Conservation (phyloP, 495 filamentous ascomycete genomes). For the Penicillium diatomitis region DNA sequence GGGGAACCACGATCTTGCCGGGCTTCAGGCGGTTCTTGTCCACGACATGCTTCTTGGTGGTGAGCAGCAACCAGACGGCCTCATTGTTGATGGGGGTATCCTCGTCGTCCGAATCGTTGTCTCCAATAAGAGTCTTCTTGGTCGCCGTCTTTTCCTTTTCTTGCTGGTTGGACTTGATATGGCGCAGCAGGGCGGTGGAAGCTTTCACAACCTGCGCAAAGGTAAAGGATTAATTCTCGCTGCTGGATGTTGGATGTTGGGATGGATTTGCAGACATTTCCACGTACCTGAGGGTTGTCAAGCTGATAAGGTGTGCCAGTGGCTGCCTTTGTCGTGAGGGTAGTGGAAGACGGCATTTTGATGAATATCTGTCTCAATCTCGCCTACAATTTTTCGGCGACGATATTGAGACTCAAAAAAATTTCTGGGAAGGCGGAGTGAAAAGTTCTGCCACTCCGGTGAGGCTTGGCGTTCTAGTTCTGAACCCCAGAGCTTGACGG, state of each 20-base stretch:
- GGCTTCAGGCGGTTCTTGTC: slow-evolving; percentile 75
- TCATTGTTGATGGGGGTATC: slow-evolving; percentile 41
- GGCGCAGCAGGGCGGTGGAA: slow-evolving; percentile 67
- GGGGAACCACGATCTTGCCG: slow-evolving; percentile 52
- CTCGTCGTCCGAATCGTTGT: slow-evolving; percentile 42
- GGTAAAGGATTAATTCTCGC: slow-evolving; percentile 5
- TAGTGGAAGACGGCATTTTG: slow-evolving; percentile 39
- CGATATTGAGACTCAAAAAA: slow-evolving; percentile 28
- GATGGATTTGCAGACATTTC: not conserved
- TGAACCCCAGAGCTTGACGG: slow-evolving; percentile 12
- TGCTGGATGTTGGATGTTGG: slow-evolving; percentile 11
- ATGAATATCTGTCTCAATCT: slow-evolving; percentile 21
- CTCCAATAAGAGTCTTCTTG: slow-evolving; percentile 68
- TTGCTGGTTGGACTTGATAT: slow-evolving; percentile 61
- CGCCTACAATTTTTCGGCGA: slow-evolving; percentile 26
- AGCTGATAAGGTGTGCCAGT: slow-evolving; percentile 55
- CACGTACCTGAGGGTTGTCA: slow-evolving; percentile 51
- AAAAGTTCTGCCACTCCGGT: slow-evolving; percentile 18
- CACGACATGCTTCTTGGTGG: slow-evolving; percentile 81
- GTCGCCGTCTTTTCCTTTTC: slow-evolving; percentile 44
- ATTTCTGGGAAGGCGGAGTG: slow-evolving; percentile 33
- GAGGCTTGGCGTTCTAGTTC: slow-evolving; percentile 21
- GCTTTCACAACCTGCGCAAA: slow-evolving; percentile 59
- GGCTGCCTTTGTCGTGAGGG: slow-evolving; percentile 42
- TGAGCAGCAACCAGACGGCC: slow-evolving; percentile 75